Percentiles rank a stretch among this genome's conserved stretches.
Conservation (phyloP, 148 eudicot species). For the Chenopodium suecicum region DNA sequence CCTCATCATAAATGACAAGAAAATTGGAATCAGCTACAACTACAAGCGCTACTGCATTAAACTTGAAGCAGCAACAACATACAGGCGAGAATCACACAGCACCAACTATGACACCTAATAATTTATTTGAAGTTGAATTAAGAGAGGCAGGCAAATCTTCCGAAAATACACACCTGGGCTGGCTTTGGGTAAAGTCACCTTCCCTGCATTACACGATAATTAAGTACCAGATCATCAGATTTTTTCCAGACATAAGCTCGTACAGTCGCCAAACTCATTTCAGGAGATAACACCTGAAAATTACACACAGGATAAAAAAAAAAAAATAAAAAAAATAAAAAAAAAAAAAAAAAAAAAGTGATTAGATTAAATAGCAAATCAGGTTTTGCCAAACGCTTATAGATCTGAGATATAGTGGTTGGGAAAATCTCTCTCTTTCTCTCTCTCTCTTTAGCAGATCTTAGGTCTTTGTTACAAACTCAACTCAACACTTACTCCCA, state of each 20-base stretch:
- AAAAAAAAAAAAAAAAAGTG: neutral
- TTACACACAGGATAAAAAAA: neutral
- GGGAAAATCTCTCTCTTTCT: no score
- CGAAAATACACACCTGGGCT: constrained; percentile 29
- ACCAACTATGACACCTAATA: neutral
- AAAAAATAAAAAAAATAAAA: neutral
- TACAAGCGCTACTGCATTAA: neutral
- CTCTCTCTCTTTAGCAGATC: no score
- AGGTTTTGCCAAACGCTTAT: neutral
- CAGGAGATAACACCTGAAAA: constrained; percentile 81
- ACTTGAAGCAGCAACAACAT: neutral
- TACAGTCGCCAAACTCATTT: constrained; percentile 96
- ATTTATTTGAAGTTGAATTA: neutral
- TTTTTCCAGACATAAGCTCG: constrained; percentile 92
- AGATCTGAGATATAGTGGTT: no score
- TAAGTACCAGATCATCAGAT: constrained; percentile 79
- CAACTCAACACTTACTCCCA: no score
- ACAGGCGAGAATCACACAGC: neutral
- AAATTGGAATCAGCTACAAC: neutral
- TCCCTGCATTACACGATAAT: constrained; percentile 63
- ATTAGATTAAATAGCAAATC: neutral
- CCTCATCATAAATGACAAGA: neutral
- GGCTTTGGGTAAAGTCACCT: constrained; percentile 41
- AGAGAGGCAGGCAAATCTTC: neutral
- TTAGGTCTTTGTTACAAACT: no score